Percentiles rank a stretch among this genome's conserved stretches.
phyloP scores from a whole-genome alignment of 2,329 filamentous ascomycete species.

The Neurospora crassa region DNA sequence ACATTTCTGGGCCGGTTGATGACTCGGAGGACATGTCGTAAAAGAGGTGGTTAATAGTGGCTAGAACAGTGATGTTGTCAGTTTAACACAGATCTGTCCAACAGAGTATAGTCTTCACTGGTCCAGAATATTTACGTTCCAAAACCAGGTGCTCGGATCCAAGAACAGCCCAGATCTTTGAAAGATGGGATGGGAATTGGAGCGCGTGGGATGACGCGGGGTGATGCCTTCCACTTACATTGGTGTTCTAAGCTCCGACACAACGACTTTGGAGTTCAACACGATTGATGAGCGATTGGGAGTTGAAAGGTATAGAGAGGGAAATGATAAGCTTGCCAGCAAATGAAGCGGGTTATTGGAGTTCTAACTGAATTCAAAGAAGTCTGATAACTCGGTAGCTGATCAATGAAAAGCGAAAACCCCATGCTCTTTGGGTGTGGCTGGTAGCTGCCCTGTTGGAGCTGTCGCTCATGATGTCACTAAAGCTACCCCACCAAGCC shows the following conservation, averaged over 20 bases:
- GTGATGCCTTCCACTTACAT: background rate
- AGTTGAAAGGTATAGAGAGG: background rate
- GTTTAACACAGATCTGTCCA: background rate
- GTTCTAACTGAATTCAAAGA: background rate
- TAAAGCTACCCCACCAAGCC: background rate
- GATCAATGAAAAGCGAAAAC: background rate
- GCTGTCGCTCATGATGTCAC: background rate
- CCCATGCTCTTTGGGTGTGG: background rate
- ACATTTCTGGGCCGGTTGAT: constrained; percentile 38
- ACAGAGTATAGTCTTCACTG: background rate
- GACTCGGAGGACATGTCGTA: constrained; percentile 11
- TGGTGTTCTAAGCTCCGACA: background rate
- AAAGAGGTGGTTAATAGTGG: background rate
- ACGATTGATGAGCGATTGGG: background rate
- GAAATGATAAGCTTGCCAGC: background rate
- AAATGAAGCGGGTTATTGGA: background rate
- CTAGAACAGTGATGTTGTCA: background rate
- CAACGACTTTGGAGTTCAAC: background rate
- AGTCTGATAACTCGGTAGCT: background rate
- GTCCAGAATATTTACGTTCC: background rate
- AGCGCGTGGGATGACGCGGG: background rate
- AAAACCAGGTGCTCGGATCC: background rate
- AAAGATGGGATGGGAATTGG: background rate
- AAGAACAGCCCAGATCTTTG: background rate
- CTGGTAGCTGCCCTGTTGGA: background rate